Evolutionary conservation across 306 rosid genomes (phyloP), one percentile per base, ranked within the genome.

Genomic region (Castanea sativa): DNA sequence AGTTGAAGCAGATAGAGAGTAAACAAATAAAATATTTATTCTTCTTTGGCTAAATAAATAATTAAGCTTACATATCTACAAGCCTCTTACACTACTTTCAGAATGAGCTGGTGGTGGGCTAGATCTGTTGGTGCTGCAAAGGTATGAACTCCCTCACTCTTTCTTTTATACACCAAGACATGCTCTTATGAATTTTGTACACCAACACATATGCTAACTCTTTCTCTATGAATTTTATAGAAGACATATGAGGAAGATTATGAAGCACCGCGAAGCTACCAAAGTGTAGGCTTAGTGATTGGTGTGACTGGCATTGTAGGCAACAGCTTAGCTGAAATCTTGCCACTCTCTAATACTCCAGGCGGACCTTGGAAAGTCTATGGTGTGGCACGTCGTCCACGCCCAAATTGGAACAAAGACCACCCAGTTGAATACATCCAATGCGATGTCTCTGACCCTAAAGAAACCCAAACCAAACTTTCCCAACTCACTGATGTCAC

Each of bases 361-460:
- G 91, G 91, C 2, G 97, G 92, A 0, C 91, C 91, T 35, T 90
- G 97, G 97, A 90, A 92, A 29, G 92, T 92, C 77, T 92, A 92
- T 71, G 92, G 97, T 57, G 91, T 90, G 2, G 94, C 93, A 0
- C 93, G 94, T 19, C 87, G 93, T 1, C 91, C 91, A 7, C 88
- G 91, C 0, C 94, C 97, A 5, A 20, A 41, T n/a, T 92, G 97
- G 94, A 90, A 86, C 83, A 84, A 77, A 61, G 93, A 90, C 4
- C 91, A 86, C 78, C 92, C 90, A 0, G 52, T 90, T 61, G 87
- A 92, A 20, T 90, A 87, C 63, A 79, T 90, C 75, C 94, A 87
- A 76, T 92, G 94, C 83, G 97, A 92, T 25, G 12, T 92, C 88
- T 81, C 91, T 73, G 87, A 90, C 64, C 60, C 87, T 16, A 27